Evolutionary conservation across 768 basidiomycete species (phyloP).

Genomic region (Tylopilus felleus): DNA sequence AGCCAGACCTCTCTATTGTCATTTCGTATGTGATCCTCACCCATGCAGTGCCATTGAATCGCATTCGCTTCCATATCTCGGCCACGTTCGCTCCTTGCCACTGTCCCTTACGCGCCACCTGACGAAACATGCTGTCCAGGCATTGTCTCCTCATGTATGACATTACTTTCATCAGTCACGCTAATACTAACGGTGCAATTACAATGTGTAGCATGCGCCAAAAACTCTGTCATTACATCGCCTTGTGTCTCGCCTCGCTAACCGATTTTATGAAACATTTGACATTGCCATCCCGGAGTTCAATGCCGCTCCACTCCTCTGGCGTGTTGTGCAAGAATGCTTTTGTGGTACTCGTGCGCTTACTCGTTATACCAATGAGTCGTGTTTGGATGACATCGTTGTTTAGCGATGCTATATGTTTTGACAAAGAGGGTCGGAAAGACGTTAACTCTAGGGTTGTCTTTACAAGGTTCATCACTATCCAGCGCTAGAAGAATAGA

Average conservation of each 20-base stretch:
- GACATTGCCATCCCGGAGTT: constrained; percentile 66
- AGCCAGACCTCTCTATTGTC: constrained; percentile 20
- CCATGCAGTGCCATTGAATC: constrained; percentile 62
- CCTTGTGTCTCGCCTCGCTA: constrained; percentile 61
- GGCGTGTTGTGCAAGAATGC: constrained; percentile 60
- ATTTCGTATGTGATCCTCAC: constrained; percentile 8
- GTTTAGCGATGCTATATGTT: constrained; percentile 55
- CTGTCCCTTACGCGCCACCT: constrained; percentile 61
- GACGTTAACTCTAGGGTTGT: constrained; percentile 56
- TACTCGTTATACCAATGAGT: background rate
- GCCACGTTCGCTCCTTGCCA: constrained; percentile 63
- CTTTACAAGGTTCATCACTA: constrained; percentile 52
- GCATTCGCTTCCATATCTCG: constrained; percentile 79
- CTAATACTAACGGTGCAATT: constrained; percentile 7
- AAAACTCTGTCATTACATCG: constrained; percentile 52
- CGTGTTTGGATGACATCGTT: background rate
- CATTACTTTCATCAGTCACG: constrained; percentile 1
- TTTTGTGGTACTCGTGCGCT: constrained; percentile 75
- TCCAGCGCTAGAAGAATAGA: constrained; percentile 38
- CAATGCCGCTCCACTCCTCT: constrained; percentile 74
- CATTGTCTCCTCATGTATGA: constrained; percentile 66
- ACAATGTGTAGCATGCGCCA: constrained; percentile 57
- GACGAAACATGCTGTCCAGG: constrained; percentile 62
- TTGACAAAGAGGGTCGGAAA: constrained; percentile 59
- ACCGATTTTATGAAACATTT: constrained; percentile 48